Evolutionary conservation across 805 yeast genomes (phyloP).

Genomic region (Myxozyma vanderwaltii): DNA sequence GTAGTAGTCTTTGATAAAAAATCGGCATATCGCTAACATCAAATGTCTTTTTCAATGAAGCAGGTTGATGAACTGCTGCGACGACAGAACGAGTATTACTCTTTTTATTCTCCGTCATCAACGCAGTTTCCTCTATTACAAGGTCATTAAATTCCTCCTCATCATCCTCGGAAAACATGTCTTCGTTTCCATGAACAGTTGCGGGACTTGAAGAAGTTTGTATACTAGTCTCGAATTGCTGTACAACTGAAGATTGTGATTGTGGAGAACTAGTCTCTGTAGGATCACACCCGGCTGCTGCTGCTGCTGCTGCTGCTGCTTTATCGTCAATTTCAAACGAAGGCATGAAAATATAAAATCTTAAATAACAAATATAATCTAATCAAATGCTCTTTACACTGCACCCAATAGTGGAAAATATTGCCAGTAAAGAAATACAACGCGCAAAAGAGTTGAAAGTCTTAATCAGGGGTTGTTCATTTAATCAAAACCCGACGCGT

Average conservation of each 20-base stretch:
- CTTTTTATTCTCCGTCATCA: no score
- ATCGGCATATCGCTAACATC: conserved; percentile 52
- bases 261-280: conserved; percentile 23
- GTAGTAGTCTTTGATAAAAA: conserved; percentile 57
- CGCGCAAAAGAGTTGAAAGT: no score
- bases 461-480: no score
- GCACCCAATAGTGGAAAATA: no score
- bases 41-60: not conserved
- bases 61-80: no score
- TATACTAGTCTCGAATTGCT: conserved; percentile 3
- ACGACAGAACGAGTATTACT: no score
- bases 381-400: no score
- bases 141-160: no score
- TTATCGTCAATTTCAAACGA: conserved; percentile 18
- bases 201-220: conserved; percentile 13
- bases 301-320: no score
- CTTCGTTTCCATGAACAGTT: not conserved
- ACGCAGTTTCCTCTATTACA: no score
- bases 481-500: conserved; percentile 4
- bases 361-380: no score
- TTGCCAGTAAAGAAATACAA: no score
- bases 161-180: conserved; percentile 1
- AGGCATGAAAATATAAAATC: conserved; percentile 12
- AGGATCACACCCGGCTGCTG: not conserved
- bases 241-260: conserved; percentile 18